A percentile compares a stretch with the other conserved stretches of the same genome.
Evolutionary conservation across 192 early-diverging fungal species (phyloP).

Genomic region (Fimicolochytrium jonesii): DNA sequence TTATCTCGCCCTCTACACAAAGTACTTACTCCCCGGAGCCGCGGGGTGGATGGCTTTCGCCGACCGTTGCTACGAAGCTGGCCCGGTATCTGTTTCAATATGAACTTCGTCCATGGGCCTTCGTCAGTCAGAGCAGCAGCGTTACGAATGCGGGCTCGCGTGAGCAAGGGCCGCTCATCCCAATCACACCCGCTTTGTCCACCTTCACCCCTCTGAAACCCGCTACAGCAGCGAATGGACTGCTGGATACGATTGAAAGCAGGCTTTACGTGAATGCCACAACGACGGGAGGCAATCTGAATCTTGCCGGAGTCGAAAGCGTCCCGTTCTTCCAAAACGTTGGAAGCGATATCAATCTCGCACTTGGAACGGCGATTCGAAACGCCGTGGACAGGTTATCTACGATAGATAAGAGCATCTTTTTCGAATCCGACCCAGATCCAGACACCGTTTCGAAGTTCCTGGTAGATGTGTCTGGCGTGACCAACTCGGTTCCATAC

Average conservation of each 20-base stretch:
- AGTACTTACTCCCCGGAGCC: conserved; percentile 24
- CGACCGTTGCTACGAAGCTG: neutral
- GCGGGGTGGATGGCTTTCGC: conserved; percentile 12
- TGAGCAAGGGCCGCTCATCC: too few species aligned
- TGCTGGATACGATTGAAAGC: conserved; percentile 24
- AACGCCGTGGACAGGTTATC: too few species aligned
- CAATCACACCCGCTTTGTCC: too few species aligned
- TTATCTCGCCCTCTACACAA: neutral
- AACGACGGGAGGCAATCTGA: neutral
- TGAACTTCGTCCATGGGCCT: conserved; percentile 36
- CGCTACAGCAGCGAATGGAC: conserved; percentile 4
- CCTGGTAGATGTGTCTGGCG: conserved; percentile 14
- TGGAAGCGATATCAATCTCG: conserved; percentile 25
- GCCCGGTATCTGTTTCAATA: neutral
- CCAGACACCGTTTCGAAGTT: conserved; percentile 4
- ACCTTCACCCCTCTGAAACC: conserved; percentile 32
- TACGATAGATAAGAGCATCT: conserved; percentile 40
- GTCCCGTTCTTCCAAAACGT: conserved; percentile 47
- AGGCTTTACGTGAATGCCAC: conserved; percentile 38
- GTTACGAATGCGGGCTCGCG: too few species aligned
- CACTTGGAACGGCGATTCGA: too few species aligned
- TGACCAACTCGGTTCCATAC: conserved; percentile 51
- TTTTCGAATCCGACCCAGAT: conserved; percentile 21
- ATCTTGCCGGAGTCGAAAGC: conserved; percentile 28
- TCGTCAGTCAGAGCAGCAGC: too few species aligned